Conservation (phyloP, 108 stramenopile species). For the Craspedostauros australis region DNA sequence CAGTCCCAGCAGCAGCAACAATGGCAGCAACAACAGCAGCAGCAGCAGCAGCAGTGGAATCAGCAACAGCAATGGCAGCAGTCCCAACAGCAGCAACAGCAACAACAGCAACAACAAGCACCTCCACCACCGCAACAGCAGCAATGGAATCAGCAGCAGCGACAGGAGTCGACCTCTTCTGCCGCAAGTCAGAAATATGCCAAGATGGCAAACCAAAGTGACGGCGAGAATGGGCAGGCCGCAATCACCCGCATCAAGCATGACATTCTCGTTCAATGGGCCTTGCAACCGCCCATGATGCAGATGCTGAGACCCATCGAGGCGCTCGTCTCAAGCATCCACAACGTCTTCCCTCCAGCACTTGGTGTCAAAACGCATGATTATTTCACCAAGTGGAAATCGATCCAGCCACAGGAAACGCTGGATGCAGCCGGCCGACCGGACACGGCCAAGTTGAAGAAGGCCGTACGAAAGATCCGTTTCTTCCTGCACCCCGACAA, state of each 20-base stretch:
- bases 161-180: constrained; percentile 25
- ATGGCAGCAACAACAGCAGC: constrained; percentile 25
- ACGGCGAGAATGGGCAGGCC: constrained; percentile 36
- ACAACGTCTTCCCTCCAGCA: constrained; percentile 74
- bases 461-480: constrained; percentile 71
- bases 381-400: constrained; percentile 76
- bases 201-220: constrained; percentile 57
- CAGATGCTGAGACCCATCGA: constrained; percentile 66
- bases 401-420: constrained; percentile 39
- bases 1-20: constrained; percentile 24
- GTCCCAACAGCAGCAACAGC: constrained; percentile 28
- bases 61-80: constrained; percentile 26
- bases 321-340: constrained; percentile 56
- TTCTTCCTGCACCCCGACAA: constrained; percentile 84
- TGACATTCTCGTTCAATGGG: constrained; percentile 72
- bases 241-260: constrained; percentile 61
- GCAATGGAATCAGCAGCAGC: constrained; percentile 35
- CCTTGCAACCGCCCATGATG: constrained; percentile 67
- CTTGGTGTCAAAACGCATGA: constrained; percentile 66
- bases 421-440: constrained; percentile 24
- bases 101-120: constrained; percentile 23
- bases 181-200: constrained; percentile 48
- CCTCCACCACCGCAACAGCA: constrained; percentile 29
- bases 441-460: constrained; percentile 69
- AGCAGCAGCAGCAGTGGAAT: constrained; percentile 25